Conservation (phyloP, 2,329 filamentous ascomycete genomes). For the Neonectria punicea region DNA sequence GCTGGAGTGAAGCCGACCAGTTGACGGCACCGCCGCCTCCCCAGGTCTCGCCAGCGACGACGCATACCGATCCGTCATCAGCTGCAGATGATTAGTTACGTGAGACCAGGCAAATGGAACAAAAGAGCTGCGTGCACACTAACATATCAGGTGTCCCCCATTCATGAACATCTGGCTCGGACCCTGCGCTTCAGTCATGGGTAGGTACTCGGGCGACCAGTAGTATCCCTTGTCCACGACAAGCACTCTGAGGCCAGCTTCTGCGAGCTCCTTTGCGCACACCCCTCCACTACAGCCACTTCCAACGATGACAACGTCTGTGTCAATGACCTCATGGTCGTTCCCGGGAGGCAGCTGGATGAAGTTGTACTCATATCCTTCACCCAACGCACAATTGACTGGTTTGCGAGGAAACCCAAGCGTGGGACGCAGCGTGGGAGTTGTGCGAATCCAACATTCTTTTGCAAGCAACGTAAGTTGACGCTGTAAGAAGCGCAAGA, state of each 20-base stretch:
- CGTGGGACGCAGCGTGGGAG: conserved; percentile 4
- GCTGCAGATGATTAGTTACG: neutral
- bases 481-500: conserved; percentile 1
- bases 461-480: conserved; percentile 8
- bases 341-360: conserved; percentile 57
- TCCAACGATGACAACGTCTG: conserved; percentile 81
- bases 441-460: conserved; percentile 12
- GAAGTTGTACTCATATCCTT: conserved; percentile 51
- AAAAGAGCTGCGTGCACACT: neutral
- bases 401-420: conserved; percentile 7
- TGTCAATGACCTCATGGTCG: conserved; percentile 68
- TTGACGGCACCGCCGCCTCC: conserved; percentile 85
- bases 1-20: conserved; percentile 71
- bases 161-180: conserved; percentile 14
- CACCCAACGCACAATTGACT: conserved; percentile 2
- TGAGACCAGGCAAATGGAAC: neutral
- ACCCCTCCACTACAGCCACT: conserved; percentile 84
- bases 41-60: conserved; percentile 75
- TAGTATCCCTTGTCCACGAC: conserved; percentile 82
- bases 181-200: conserved; percentile 61
- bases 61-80: conserved; percentile 61
- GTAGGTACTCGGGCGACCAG: conserved; percentile 71
- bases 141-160: conserved; percentile 12
- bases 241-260: conserved; percentile 74
- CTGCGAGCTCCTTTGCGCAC: conserved; percentile 76